These are phyloP conservation scores for Fusarium sp. DNA, from an alignment of 2,329 filamentous ascomycete genomes.

Conservation along the genomic window DNA sequence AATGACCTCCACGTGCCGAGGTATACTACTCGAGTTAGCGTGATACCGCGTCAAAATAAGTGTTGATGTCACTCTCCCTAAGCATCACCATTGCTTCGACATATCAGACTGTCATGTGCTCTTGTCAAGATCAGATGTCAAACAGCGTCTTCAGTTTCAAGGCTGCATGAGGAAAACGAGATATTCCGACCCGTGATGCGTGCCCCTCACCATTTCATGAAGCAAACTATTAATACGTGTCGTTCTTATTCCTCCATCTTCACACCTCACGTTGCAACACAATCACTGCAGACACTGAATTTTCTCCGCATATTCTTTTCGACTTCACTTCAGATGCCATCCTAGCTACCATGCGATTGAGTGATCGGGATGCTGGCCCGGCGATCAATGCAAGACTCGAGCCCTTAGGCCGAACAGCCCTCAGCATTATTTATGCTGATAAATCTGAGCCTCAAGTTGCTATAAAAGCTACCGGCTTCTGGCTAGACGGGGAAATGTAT, in stretches of 20 bases:
- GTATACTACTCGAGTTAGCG: neutral
- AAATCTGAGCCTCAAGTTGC: neutral
- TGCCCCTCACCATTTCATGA: too few relatives aligned
- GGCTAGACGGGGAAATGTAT: constrained; percentile 13
- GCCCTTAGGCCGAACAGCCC: constrained; percentile 11
- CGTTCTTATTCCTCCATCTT: too few relatives aligned
- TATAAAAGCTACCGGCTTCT: constrained; percentile 6
- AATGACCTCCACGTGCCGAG: neutral
- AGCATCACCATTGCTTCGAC: neutral
- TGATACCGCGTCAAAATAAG: neutral
- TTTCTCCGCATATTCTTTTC: too few relatives aligned
- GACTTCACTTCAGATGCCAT: too few relatives aligned
- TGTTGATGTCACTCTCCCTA: neutral
- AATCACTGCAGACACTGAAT: too few relatives aligned
- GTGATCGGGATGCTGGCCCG: constrained; percentile 7
- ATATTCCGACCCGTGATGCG: too few relatives aligned
- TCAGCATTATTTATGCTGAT: constrained; percentile 13
- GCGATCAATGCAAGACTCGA: constrained; percentile 13
- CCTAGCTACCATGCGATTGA: constrained; percentile 1
- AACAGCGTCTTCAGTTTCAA: too few relatives aligned
- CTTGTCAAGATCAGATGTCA: too few relatives aligned
- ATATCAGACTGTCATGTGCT: neutral
- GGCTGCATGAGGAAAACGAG: too few relatives aligned
- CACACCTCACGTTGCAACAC: too few relatives aligned
- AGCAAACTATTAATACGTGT: too few relatives aligned